Evolutionary conservation across 306 rosid species (phyloP).

Genomic region (Aeschynomene evenia): DNA sequence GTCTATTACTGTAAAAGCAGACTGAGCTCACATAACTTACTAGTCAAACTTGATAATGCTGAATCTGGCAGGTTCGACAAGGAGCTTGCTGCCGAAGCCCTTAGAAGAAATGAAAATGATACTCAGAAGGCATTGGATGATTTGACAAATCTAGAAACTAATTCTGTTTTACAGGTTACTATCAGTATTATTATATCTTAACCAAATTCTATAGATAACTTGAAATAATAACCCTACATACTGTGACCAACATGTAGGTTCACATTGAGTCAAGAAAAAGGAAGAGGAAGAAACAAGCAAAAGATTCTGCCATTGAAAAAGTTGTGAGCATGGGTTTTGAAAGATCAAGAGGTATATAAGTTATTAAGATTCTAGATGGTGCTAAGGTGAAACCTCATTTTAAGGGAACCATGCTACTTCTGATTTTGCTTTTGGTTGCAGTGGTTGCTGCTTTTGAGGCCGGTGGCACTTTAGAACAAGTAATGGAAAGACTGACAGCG

Average conservation of each 20-base stretch:
- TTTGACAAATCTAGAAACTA: constrained; percentile 76
- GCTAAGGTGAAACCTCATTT: neutral
- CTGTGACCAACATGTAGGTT: constrained; percentile 44
- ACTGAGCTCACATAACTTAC: neutral
- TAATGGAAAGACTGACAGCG: constrained; percentile 43
- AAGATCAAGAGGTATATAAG: constrained; percentile 64
- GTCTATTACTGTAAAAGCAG: too few species aligned
- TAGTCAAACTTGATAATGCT: constrained; percentile 15
- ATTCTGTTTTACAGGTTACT: constrained; percentile 69
- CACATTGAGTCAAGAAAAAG: constrained; percentile 65
- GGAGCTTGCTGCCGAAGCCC: constrained; percentile 91
- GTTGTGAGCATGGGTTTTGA: constrained; percentile 77
- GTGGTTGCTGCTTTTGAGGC: constrained; percentile 59
- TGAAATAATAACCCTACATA: neutral
- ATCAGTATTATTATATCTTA: neutral
- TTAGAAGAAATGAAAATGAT: constrained; percentile 82
- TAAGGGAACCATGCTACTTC: neutral
- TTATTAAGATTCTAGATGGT: constrained; percentile 16
- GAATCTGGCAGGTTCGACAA: constrained; percentile 59
- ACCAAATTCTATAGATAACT: neutral
- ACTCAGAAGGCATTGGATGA: constrained; percentile 76
- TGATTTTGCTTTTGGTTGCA: constrained; percentile 45
- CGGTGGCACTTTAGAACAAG: constrained; percentile 53
- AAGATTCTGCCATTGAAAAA: constrained; percentile 52
- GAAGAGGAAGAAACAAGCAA: constrained; percentile 48